Conservation (phyloP, 345 rosid genomes). For the Arabis alpina region DNA sequence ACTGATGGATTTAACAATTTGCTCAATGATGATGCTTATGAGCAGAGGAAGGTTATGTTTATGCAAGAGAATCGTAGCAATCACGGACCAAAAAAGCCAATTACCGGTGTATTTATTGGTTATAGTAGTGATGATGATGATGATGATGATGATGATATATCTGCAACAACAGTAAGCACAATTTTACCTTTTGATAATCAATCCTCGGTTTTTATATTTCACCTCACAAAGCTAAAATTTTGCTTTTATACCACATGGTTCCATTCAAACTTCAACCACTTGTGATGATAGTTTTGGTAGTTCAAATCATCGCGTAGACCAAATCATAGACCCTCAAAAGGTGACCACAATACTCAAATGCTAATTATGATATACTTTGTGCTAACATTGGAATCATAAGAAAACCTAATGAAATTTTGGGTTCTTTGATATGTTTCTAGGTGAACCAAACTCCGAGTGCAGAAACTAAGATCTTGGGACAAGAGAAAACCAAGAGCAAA, state of each 20-base stretch:
- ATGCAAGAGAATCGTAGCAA: slow-evolving; percentile 23
- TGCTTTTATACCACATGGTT: slow-evolving; percentile 2
- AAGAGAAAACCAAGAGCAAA: not conserved
- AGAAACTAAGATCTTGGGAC: not conserved
- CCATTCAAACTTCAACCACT: slow-evolving; percentile 21
- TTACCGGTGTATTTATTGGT: slow-evolving; percentile 11
- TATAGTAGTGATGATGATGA: slow-evolving; percentile 29
- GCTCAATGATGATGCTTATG: not conserved
- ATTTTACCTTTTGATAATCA: not conserved
- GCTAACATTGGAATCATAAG: too few relatives aligned
- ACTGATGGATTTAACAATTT: not conserved
- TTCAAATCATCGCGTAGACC: slow-evolving; percentile 24
- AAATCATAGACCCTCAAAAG: slow-evolving; percentile 14
- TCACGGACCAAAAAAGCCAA: slow-evolving; percentile 22
- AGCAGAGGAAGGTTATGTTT: not conserved
- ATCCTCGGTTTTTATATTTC: not conserved
- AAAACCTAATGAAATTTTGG: too few relatives aligned
- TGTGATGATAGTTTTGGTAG: slow-evolving; percentile 26
- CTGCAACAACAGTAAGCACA: slow-evolving; percentile 32
- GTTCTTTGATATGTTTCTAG: not conserved
- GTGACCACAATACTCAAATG: not conserved
- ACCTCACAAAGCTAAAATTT: not conserved
- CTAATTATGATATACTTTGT: too few relatives aligned
- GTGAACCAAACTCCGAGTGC: slow-evolving; percentile 9
- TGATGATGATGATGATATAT: too few relatives aligned